phyloP scores from a whole-genome alignment of 1,284 basidiomycete species.

The Erythrobasidium hasegawianum region DNA sequence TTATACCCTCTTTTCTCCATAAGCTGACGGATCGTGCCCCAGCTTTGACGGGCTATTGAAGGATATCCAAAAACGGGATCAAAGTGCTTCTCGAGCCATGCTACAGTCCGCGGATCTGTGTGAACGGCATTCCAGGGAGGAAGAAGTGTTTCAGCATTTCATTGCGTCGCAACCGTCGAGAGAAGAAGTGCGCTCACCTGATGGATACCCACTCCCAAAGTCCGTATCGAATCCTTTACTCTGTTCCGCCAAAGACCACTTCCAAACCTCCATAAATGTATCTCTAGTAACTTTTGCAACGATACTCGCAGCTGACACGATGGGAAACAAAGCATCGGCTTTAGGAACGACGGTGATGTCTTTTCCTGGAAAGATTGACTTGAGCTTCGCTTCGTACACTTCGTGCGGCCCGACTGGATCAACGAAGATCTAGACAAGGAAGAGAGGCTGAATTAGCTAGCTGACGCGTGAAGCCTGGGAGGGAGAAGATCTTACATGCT shows the following conservation, averaged over 20 bases:
- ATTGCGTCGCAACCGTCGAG: not conserved
- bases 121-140: not conserved
- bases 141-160: not conserved
- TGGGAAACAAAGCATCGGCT: slow-evolving; percentile 91
- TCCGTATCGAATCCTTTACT: slow-evolving; percentile 28
- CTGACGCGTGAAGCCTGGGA: not conserved
- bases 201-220: slow-evolving; percentile 67
- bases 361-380: slow-evolving; percentile 72
- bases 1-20: slow-evolving; percentile 74
- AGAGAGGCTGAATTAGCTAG: not conserved
- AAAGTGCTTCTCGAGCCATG: slow-evolving; percentile 71
- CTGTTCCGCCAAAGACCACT: slow-evolving; percentile 51
- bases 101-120: slow-evolving; percentile 84
- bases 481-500: slow-evolving; percentile 61
- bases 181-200: slow-evolving; percentile 56
- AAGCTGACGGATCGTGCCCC: slow-evolving; percentile 85
- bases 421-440: slow-evolving; percentile 71
- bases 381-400: slow-evolving; percentile 76
- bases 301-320: slow-evolving; percentile 93
- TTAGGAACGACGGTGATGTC: slow-evolving; percentile 85
- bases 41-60: slow-evolving; percentile 85
- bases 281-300: slow-evolving; percentile 96
- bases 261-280: slow-evolving; percentile 81
- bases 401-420: slow-evolving; percentile 88
- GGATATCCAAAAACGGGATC: slow-evolving; percentile 92